Conservation (phyloP, 345 rosid species). For the Ceriops tagal region DNA sequence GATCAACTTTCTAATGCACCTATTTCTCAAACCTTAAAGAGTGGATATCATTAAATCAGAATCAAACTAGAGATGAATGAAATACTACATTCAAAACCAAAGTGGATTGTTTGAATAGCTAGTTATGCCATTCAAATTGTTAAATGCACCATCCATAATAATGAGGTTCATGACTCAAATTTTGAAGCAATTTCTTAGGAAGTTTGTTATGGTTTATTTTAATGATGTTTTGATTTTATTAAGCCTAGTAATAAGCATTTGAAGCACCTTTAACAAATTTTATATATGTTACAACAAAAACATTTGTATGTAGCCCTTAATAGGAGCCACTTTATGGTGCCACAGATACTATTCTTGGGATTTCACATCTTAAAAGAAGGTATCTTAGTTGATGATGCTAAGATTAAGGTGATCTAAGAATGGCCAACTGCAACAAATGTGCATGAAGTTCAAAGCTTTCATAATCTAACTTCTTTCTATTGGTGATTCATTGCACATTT, state of each 20-base stretch:
- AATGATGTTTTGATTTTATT: too few species aligned
- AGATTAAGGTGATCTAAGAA: background rate
- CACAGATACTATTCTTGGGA: background rate
- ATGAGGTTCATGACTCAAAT: background rate
- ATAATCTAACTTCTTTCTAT: background rate
- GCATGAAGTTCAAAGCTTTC: background rate
- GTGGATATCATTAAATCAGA: too few species aligned
- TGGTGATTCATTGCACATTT: background rate
- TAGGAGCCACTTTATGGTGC: background rate
- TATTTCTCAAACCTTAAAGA: too few species aligned
- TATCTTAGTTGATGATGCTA: background rate
- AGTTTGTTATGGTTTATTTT: too few species aligned
- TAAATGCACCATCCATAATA: background rate
- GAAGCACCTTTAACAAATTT: background rate
- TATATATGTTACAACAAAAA: too few species aligned
- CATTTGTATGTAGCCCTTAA: background rate
- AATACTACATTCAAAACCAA: too few species aligned
- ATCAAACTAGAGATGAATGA: too few species aligned
- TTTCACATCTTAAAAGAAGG: background rate
- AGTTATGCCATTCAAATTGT: too few species aligned
- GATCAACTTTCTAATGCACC: too few species aligned
- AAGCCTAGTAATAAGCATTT: background rate
- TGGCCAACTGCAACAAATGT: background rate
- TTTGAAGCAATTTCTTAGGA: background rate
- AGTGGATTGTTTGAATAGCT: too few species aligned